Conservation (phyloP, 2,329 filamentous ascomycete species). For the Rhynchosporium graminicola region DNA sequence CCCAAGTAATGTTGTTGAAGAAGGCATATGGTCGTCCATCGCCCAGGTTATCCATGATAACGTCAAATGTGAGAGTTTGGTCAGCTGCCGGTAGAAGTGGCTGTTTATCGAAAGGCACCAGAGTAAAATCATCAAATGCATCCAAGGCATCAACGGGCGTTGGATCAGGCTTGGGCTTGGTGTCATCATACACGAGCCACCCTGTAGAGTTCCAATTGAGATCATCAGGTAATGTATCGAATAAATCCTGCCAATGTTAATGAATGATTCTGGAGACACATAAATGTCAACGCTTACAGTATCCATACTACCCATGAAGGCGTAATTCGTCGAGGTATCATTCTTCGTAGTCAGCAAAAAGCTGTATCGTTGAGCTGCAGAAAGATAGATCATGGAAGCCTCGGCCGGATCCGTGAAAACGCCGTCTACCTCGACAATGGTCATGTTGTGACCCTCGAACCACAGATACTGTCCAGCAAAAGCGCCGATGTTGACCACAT, state of each 20-base stretch:
- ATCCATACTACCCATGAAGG: conserved; percentile 71
- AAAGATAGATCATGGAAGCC: conserved; percentile 64
- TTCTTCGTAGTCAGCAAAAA: conserved; percentile 65
- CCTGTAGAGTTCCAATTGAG: conserved; percentile 70
- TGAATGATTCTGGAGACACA: background rate
- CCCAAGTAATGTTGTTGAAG: conserved; percentile 66
- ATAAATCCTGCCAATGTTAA: conserved; percentile 54
- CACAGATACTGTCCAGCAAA: conserved; percentile 68
- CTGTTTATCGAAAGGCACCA: conserved; percentile 69
- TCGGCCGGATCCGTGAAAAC: conserved; percentile 61
- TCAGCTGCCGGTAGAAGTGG: conserved; percentile 62
- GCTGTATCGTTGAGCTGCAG: conserved; percentile 66
- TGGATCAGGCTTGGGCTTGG: conserved; percentile 51
- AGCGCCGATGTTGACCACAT: conserved; percentile 71
- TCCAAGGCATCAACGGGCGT: conserved; percentile 61
- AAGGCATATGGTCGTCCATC: conserved; percentile 68
- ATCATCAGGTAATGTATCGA: conserved; percentile 61
- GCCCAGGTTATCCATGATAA: conserved; percentile 66
- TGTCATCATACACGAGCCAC: conserved; percentile 61
- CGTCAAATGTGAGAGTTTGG: conserved; percentile 61
- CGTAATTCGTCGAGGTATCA: conserved; percentile 62
- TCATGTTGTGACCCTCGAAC: conserved; percentile 68
- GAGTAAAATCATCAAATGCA: conserved; percentile 71
- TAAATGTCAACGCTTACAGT: conserved; percentile 37
- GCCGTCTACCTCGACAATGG: conserved; percentile 72